Evolutionary conservation across 805 yeast genomes (phyloP), one percentile per base, ranked within the genome.

Genomic region (Candida tallmaniae): DNA sequence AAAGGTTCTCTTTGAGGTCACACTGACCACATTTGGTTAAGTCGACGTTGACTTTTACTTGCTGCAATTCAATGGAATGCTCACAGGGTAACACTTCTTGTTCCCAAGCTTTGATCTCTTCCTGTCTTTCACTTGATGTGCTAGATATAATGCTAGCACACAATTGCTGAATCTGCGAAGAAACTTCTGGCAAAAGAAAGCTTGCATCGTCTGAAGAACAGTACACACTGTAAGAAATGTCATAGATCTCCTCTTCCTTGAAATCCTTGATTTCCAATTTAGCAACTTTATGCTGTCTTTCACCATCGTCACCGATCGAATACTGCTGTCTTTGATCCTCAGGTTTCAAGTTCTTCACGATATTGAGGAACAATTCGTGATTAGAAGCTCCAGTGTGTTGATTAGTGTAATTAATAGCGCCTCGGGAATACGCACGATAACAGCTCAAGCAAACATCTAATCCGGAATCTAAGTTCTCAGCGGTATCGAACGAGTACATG

Each of bases 101-200:
- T 53, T 87, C 90, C 99, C 99, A 93, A 1, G 95, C 80, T 48
- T 80, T 77, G 36, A 88, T 75, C 51, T 88, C 94, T 46, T 86
- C 75, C 26, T 71, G 67, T 34, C 67, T 68, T 14, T 73, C 65
- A 4, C 76, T 68, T 0, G 93, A 83, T 20, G 76, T 74, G 2
- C 89, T 70, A 5, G 51, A 55, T 31, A 80, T 45, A 3, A 86
- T 68, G 2, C 58, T 64, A 1, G 67, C 60, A 0, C 75, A 73
- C 30, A 65, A 45, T 6, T 25, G 11, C 29, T 50, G 50, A 20
- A 60, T 51, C 5, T 39, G 28, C 1, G 35, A 44, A 0, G 65
- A 51, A 2, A 54, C 30, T 6, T 51, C 42, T 1, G 47, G 51
- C 5, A 61, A 15, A 0, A 59, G 50, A 6, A 50, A 48, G 1